phyloP scores from a whole-genome alignment of 2,329 filamentous ascomycete species.

The Zasmidium angulare region DNA sequence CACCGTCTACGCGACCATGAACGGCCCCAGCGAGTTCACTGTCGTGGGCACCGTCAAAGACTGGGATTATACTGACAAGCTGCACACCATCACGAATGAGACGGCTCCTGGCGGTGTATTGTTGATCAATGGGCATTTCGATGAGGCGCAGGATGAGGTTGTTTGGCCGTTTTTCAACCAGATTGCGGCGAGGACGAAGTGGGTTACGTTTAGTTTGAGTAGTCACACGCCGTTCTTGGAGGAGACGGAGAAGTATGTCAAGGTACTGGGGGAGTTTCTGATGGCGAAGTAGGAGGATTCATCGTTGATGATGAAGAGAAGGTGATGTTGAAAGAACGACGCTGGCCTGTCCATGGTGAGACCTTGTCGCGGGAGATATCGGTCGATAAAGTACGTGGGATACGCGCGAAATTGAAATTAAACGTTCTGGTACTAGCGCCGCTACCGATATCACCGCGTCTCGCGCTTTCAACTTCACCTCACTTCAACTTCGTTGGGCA shows the following conservation, averaged over 20 bases:
- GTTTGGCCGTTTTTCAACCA: slow-evolving; percentile 37
- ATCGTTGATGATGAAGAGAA: neutral
- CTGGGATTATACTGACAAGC: slow-evolving; percentile 35
- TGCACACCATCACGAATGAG: slow-evolving; percentile 38
- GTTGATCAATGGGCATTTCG: slow-evolving; percentile 43
- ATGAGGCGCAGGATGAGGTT: slow-evolving; percentile 37
- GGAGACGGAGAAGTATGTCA: slow-evolving; percentile 35
- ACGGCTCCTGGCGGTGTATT: slow-evolving; percentile 32
- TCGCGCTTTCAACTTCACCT: neutral
- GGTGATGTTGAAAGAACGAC: neutral
- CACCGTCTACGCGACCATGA: slow-evolving; percentile 37
- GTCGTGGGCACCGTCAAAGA: slow-evolving; percentile 39
- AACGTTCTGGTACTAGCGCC: neutral
- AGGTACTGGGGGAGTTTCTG: slow-evolving; percentile 35
- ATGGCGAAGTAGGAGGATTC: neutral
- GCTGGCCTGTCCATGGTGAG: too few relatives aligned
- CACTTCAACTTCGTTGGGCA: neutral
- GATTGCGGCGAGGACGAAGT: slow-evolving; percentile 41
- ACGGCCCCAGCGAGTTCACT: slow-evolving; percentile 27
- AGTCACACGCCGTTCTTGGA: slow-evolving; percentile 37
- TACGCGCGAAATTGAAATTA: neutral
- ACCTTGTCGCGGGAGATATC: too few relatives aligned
- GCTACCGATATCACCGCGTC: neutral
- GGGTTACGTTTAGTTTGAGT: slow-evolving; percentile 35
- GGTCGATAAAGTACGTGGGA: too few relatives aligned